Percentiles rank a stretch among this genome's conserved stretches.
phyloP scores from a whole-genome alignment of 2,329 filamentous ascomycete species.

The Celoporthe dispersa region DNA sequence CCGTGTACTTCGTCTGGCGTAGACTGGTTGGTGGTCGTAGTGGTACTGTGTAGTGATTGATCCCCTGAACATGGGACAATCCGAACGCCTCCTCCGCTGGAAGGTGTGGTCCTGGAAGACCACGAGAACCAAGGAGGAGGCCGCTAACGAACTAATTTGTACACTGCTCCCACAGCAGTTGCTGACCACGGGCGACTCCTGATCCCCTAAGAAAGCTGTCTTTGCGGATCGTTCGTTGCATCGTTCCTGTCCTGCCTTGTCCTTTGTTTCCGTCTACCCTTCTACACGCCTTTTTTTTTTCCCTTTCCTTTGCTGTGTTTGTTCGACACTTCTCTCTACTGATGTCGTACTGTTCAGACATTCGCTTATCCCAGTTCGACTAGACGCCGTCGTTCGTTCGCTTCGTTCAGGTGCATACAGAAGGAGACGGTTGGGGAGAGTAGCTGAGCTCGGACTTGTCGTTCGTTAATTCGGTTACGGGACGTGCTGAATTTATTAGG shows the following conservation, averaged over 20 bases:
- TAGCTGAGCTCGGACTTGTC: constrained; percentile 2
- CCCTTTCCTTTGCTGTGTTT: not conserved
- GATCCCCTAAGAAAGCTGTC: not conserved
- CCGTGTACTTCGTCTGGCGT: not conserved
- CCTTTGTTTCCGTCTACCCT: not conserved
- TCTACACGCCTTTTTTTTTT: not conserved
- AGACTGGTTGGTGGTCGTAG: not conserved
- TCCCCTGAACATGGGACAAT: not conserved
- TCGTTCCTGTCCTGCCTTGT: not conserved
- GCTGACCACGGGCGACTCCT: constrained; percentile 2
- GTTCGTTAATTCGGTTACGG: not conserved
- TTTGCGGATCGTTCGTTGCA: not conserved
- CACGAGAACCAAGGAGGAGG: not conserved
- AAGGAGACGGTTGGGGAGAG: not conserved
- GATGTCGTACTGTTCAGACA: constrained; percentile 2
- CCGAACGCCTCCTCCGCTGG: not conserved
- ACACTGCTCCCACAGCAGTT: not conserved
- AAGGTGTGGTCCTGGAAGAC: not conserved
- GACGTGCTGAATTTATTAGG: not conserved
- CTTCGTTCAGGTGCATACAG: not conserved
- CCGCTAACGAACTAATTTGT: not conserved
- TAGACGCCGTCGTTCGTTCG: constrained; percentile 8
- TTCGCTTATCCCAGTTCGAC: not conserved
- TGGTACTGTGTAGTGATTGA: not conserved
- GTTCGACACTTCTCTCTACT: constrained; percentile 1